Conservation (phyloP, 495 filamentous ascomycete genomes). For the Penicillium macrosclerotiorum region DNA sequence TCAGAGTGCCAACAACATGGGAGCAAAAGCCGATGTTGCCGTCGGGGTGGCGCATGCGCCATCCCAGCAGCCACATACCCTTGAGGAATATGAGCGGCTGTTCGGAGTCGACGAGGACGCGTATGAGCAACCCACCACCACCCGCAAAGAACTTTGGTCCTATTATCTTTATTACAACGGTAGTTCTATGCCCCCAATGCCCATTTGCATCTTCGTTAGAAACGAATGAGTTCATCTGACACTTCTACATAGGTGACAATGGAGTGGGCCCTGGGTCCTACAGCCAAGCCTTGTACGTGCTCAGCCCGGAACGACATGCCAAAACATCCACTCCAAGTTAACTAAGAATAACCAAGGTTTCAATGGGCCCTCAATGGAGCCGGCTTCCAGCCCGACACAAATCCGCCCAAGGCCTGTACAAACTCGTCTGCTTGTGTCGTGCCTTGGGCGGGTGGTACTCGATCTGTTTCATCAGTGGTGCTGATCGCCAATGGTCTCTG, state of each 20-base stretch:
- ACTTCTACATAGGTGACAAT: slow-evolving; percentile 49
- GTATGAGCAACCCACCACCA: slow-evolving; percentile 45
- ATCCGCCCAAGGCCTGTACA: slow-evolving; percentile 39
- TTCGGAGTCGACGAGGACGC: slow-evolving; percentile 40
- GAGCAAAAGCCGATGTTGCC: slow-evolving; percentile 4
- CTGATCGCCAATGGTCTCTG: slow-evolving; percentile 51
- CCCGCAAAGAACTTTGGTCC: slow-evolving; percentile 46
- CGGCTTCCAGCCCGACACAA: slow-evolving; percentile 42
- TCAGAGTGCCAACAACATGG: background rate
- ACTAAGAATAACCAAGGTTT: slow-evolving; percentile 26
- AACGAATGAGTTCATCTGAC: too few relatives aligned
- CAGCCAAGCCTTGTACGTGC: slow-evolving; percentile 41
- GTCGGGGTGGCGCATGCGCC: slow-evolving; percentile 3
- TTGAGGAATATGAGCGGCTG: slow-evolving; percentile 38
- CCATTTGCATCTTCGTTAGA: background rate
- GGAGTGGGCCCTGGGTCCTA: slow-evolving; percentile 49
- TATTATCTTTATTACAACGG: slow-evolving; percentile 52
- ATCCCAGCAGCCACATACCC: slow-evolving; percentile 11
- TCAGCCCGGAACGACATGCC: background rate
- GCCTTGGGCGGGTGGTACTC: slow-evolving; percentile 43
- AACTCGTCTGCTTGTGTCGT: slow-evolving; percentile 45
- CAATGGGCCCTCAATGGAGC: slow-evolving; percentile 47
- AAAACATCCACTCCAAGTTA: background rate
- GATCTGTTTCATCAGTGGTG: slow-evolving; percentile 45
- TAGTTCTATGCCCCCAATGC: background rate